Evolutionary conservation across 371 early-diverging fungal species (phyloP), one percentile per base, ranked within the genome.

Genomic region (Apophysomyces variabilis): DNA sequence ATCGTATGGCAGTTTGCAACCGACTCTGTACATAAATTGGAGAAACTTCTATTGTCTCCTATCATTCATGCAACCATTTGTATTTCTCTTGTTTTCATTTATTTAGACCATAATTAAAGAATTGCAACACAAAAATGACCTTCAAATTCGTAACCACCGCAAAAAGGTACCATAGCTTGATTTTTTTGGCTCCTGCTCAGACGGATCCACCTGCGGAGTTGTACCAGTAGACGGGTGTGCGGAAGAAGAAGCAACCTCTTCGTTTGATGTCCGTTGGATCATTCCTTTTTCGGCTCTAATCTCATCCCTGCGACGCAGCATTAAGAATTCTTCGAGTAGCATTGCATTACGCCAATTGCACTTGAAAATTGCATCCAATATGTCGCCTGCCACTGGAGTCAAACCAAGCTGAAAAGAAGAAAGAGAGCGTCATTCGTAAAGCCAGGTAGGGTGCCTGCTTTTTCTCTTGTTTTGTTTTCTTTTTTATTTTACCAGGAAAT

Each of bases 331-430:
- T 61, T 86, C 80, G 43, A 86, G 65, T 4, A 86, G 45, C 32
- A 70, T 35, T 12, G 80, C 74, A 66, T 86, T 86, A 36, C 78
- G 71, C 66, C 71, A 73, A 54, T 86, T 86, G 38, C 77, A 73
- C 67, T 83, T 82, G 47, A 73, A 81, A n/a, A 84, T 47, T 14
- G 76, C 68, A 62, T 86, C 86, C 44, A 80, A 39, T 12, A 86
- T 57, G 63, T 86, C 86, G 37, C 86, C 86, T 0, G 75, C 68
- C 14, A 86, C 43, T 1, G 86, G 86, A 5, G 80, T 68, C 45
- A 86, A 61, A 0, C 86, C 86, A 16, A 84, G 7, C 76, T 75
- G 61, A 7, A 45, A 16, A 32, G 37, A 38, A 32, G 32, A 18
- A 32, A 39, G 1, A 8, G 16, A 43, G 13, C 41, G 39, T 14